phyloP scores from a whole-genome alignment of 2,329 filamentous ascomycete genomes.

The Arachnopeziza araneosa region DNA sequence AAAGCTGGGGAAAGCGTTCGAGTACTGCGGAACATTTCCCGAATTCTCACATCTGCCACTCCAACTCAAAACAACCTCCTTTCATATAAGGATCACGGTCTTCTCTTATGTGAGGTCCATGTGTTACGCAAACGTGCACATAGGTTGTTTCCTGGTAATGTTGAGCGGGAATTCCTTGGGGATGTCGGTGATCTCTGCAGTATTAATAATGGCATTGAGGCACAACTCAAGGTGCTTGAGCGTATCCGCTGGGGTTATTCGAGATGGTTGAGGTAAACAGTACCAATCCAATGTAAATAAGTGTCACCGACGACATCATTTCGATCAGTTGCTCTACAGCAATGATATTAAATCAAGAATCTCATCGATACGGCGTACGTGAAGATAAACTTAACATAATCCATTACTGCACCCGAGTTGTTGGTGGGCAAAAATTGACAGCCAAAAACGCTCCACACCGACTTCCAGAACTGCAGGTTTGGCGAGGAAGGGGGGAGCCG shows the following conservation, averaged over 20 bases:
- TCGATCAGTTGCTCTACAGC: neutral
- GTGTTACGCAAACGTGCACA: constrained; percentile 66
- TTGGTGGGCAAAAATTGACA: too few species aligned
- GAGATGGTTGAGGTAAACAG: constrained; percentile 53
- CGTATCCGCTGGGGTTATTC: constrained; percentile 88
- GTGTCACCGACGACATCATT: neutral
- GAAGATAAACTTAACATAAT: neutral
- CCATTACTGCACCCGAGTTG: neutral
- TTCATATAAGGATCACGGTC: constrained; percentile 86
- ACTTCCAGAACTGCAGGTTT: neutral
- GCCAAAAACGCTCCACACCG: too few species aligned
- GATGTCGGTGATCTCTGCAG: constrained; percentile 84
- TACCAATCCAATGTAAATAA: neutral
- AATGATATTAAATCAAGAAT: neutral
- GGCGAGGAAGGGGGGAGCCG: neutral
- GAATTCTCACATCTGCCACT: constrained; percentile 64
- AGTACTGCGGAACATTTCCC: constrained; percentile 81
- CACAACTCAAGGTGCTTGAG: constrained; percentile 73
- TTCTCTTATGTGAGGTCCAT: constrained; percentile 86
- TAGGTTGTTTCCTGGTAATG: constrained; percentile 63
- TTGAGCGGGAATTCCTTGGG: constrained; percentile 80
- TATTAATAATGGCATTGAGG: constrained; percentile 66
- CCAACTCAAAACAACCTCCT: constrained; percentile 69
- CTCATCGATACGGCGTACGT: too few species aligned
- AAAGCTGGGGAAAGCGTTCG: constrained; percentile 67